Percentiles rank a stretch among this genome's conserved stretches.
These are phyloP conservation scores for Penicillium paneum DNA, from an alignment of 2,329 filamentous ascomycete genomes.

Conservation along the genomic window DNA sequence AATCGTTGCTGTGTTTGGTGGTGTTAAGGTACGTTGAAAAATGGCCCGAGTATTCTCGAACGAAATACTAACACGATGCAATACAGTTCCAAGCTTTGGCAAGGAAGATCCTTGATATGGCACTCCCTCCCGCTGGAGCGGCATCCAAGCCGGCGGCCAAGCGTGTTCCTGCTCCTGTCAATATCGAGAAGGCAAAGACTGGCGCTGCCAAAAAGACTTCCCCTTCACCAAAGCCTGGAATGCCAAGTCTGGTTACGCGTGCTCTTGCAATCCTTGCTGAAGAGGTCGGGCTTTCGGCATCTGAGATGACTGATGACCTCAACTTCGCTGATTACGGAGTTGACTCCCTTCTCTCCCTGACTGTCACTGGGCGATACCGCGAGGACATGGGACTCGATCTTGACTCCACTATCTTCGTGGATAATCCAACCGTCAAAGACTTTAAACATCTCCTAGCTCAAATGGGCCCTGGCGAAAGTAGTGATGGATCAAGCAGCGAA, in stretches of 20 bases:
- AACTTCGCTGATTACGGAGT: conserved; percentile 62
- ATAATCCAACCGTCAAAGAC: conserved; percentile 58
- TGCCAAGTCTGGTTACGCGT: conserved; percentile 31
- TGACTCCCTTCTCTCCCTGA: conserved; percentile 60
- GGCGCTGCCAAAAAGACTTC: conserved; percentile 24
- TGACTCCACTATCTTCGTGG: conserved; percentile 58
- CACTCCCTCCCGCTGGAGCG: conserved; percentile 37
- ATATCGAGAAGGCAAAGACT: conserved; percentile 30
- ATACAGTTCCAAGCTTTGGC: conserved; percentile 42
- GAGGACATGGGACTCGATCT: conserved; percentile 60
- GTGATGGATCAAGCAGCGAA: conserved; percentile 30
- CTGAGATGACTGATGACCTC: conserved; percentile 58
- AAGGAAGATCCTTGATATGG: conserved; percentile 41
- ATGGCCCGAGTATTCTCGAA: not conserved
- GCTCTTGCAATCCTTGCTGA: conserved; percentile 42
- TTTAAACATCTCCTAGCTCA: conserved; percentile 55
- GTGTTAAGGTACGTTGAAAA: conserved; percentile 42
- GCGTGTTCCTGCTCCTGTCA: conserved; percentile 22
- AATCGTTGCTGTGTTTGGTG: conserved; percentile 52
- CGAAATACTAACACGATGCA: conserved; percentile 8
- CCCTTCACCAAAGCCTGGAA: conserved; percentile 28
- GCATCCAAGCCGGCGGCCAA: conserved; percentile 25
- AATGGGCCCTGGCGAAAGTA: conserved; percentile 31
- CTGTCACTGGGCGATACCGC: conserved; percentile 60
- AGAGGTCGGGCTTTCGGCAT: conserved; percentile 56